Base-by-base conservation (phyloP, 179 eudicot genomes). In the Silene vulgaris region DNA sequence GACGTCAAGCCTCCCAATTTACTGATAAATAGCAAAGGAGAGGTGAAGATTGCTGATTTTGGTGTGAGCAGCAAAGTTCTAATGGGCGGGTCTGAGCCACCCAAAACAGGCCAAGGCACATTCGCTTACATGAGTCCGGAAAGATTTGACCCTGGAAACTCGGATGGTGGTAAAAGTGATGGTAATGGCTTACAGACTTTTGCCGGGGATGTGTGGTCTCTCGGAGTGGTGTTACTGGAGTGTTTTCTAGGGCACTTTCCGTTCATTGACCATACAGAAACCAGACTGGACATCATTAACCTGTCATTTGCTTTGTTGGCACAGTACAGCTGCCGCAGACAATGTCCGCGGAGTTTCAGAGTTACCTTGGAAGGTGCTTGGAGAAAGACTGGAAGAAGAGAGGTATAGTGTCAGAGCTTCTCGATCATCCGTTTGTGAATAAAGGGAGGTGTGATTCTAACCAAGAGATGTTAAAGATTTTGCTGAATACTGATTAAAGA, bases 91-190 rank as follows among this genome's bases (percentile, higher is more conserved):
- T 9, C 54, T 1, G 72, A 81, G 9, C 16, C 63, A 7, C 7
- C 17, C 23, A 30, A 69, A 6, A 48, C 65, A 17, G 70, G 26
- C 19, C 56, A 50, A 40, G 85, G 87, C 0, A 84, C 87, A 23
- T 75, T 60, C 3, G 84, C 87, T 0, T 84, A 84, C 50, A 84
- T 84, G 87, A 84, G 87, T 35, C 87, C 84, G 0, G 83, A 84
- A 65, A 79, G 84, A 65, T 60, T 84, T 50, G 81, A 84, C 26
- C 75, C 87, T 2, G 81, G 79, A 71, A 76, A 74, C 45, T 81
- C 79, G 82, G 71, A 72, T 21, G 77, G 73, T 28, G 69, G 40
- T 1, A 14, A 1, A 28, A 72, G 77, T 52, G 66, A 20, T 62
- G 29, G 6, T 65, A 37, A 16, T 8, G 40, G 69, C 30, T 65